Base-by-base conservation (phyloP, 164 flowering plant species). In the Stephania japonica region DNA sequence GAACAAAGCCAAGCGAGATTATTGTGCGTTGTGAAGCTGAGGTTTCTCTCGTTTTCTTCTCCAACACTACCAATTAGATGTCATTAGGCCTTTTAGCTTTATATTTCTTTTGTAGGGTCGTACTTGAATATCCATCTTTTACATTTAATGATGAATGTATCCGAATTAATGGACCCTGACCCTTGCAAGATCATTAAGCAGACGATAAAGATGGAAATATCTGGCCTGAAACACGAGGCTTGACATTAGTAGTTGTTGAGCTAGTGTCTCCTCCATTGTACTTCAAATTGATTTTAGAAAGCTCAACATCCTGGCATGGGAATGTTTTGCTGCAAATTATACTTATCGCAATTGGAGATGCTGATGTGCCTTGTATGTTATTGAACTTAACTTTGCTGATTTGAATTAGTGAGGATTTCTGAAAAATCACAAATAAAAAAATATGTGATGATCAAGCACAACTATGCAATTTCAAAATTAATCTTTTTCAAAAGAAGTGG, bases 321-420 rank as follows among this genome's bases (percentile, higher is more conserved):
- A 44, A 7, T 0, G 66, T 71, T 67, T 67, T 32, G 74, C 83
- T 78, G 38, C 84, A 83, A 4, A 62, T 2, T 6, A 83, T 72
- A n/a, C 69, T 81, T 1, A 83, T 75, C 0, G 78, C 78, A 1
- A 75, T 49, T 32, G 69, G 49, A 0, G 80, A 63, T 25, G 83
- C n/a, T 4, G 85, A 73, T 1, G 76, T 80, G 0, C 85, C 83
- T 13, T 67, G 16, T 19, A 79, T 81, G 72, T 77, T 65, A 13
- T 62, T 73, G 72, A 77, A 78, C 18, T 23, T 75, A 3, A 82
- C 62, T n/a, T 74, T 64, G 67, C 78, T 75, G 50, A 78, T 67
- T 73, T 80, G 62, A 32, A 79, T 76, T 0, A 70, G 63, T 0
- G 84, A 85, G 10, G 77, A 77, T 16, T 72, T 3, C 82, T 76